These are phyloP conservation scores for Rhizopus microsporus DNA, from an alignment of 371 early-diverging fungal species.

Conservation along the genomic window DNA sequence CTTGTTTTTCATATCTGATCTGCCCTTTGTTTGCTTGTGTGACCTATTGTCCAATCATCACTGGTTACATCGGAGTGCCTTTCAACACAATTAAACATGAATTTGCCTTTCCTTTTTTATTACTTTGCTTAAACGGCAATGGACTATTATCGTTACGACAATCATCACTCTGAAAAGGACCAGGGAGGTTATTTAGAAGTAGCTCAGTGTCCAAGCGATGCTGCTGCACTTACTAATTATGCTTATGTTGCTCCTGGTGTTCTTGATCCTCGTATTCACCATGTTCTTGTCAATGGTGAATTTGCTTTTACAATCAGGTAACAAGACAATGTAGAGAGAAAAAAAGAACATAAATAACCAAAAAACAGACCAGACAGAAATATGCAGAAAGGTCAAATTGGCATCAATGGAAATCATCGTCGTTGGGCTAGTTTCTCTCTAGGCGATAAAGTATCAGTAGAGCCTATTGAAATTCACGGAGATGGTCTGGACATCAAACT, in stretches of 20 bases:
- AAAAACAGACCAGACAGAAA: conserved; percentile 55
- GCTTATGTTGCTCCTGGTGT: conserved; percentile 74
- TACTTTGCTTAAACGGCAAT: conserved; percentile 2
- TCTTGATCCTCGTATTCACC: conserved; percentile 67
- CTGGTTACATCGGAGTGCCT: not conserved
- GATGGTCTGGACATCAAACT: conserved; percentile 66
- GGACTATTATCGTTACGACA: conserved; percentile 22
- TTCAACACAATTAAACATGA: not conserved
- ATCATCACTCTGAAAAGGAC: conserved; percentile 13
- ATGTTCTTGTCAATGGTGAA: conserved; percentile 73
- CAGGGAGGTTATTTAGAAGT: conserved; percentile 29
- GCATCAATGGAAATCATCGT: conserved; percentile 79
- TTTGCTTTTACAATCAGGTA: conserved; percentile 83
- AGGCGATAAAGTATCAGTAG: conserved; percentile 77
- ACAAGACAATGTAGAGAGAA: not conserved
- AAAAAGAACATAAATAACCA: not conserved
- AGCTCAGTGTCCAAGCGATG: conserved; percentile 61
- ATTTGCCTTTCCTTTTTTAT: conserved; percentile 2
- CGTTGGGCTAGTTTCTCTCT: conserved; percentile 87
- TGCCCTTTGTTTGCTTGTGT: too few species aligned
- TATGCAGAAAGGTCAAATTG: conserved; percentile 69
- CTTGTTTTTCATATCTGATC: too few species aligned
- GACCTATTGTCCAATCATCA: not conserved
- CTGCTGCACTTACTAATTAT: conserved; percentile 78
- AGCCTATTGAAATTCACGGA: conserved; percentile 71